Conservation (phyloP, 164 flowering plant species). For the Dillenia suffruticosa region DNA sequence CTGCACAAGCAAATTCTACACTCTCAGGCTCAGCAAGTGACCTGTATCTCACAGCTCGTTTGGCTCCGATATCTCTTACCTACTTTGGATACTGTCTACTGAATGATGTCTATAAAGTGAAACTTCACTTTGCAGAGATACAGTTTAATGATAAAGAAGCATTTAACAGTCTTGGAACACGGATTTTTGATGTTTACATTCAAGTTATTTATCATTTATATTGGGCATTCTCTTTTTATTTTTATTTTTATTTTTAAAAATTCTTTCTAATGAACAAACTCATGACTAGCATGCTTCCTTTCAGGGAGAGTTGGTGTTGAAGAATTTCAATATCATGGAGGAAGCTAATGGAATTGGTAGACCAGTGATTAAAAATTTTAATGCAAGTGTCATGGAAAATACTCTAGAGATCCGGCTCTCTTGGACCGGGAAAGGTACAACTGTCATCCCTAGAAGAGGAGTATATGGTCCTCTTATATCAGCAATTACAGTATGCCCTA, state of each 20-base stretch:
- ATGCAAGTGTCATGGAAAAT: slow-evolving; percentile 20
- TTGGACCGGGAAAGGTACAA: slow-evolving; percentile 51
- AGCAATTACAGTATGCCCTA: slow-evolving; percentile 33
- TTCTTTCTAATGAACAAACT: background rate
- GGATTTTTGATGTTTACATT: slow-evolving; percentile 30
- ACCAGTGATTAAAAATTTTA: slow-evolving; percentile 14
- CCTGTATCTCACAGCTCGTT: slow-evolving; percentile 13
- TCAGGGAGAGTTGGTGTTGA: slow-evolving; percentile 26
- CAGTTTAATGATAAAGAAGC: slow-evolving; percentile 16
- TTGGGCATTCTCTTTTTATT: background rate
- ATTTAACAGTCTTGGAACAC: slow-evolving; percentile 26
- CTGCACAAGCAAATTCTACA: no score
- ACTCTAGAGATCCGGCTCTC: slow-evolving; percentile 35
- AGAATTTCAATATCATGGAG: slow-evolving; percentile 36
- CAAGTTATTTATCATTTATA: no score
- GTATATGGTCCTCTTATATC: slow-evolving; percentile 50
- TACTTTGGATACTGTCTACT: slow-evolving; percentile 31
- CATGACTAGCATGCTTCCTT: background rate
- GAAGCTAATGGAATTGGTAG: slow-evolving; percentile 32
- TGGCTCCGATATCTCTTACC: slow-evolving; percentile 32
- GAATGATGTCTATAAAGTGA: slow-evolving; percentile 31
- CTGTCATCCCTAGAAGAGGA: slow-evolving; percentile 33
- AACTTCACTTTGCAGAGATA: slow-evolving; percentile 39
- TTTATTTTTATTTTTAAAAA: background rate
- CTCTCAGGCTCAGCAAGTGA: no score